Base-by-base conservation (phyloP, 257 asterid species). In the Solanum appendiculatum region DNA sequence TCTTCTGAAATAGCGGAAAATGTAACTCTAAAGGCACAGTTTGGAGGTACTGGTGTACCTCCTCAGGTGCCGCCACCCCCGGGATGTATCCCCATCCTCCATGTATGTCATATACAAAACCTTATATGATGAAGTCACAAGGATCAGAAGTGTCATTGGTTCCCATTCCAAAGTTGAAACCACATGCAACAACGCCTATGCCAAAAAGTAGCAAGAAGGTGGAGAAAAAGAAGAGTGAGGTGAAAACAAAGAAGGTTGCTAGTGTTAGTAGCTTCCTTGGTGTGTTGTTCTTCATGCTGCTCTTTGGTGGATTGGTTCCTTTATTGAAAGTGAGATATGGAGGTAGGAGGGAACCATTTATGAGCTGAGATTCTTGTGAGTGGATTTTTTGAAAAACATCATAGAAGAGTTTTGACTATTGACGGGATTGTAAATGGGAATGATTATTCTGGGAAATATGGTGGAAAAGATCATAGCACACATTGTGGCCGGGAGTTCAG, bases 221-320 rank as follows among this genome's bases (percentile, higher is more conserved):
- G 8, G 93, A 92, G 40, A 85, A 88, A 88, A 96, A 94, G 93
- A 92, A 94, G 90, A 93, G 44, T 7, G 98, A 96, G 87, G 95
- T 91, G 51, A 93, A 93, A 83, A 91, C 94, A 42, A 95, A 95
- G 91, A 96, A 93, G 93, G 98, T 96, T 87, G 96, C 98, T 0
- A 91, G 99, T 58, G 93, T 96, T 90, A 96, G 98, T 90, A 96
- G 98, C 91, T 94, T 96, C 75, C 91, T 94, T 33, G 98, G 2
- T 27, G 7, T 27, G 1, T 5, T 5, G 21, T 15, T 48, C 56
- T 48, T 14, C 21, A 14, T 48, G 56, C 21, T 48, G 14, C 56
- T 15, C 7, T 48, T 14, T 48, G 56, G 7, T 48, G 56, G 56
- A 21, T 48, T 14, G 7, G 56, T 48, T 48, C 21, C 21, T 48